phyloP scores from a whole-genome alignment of 352 stramenopile species.

The Bremia lactucae region DNA sequence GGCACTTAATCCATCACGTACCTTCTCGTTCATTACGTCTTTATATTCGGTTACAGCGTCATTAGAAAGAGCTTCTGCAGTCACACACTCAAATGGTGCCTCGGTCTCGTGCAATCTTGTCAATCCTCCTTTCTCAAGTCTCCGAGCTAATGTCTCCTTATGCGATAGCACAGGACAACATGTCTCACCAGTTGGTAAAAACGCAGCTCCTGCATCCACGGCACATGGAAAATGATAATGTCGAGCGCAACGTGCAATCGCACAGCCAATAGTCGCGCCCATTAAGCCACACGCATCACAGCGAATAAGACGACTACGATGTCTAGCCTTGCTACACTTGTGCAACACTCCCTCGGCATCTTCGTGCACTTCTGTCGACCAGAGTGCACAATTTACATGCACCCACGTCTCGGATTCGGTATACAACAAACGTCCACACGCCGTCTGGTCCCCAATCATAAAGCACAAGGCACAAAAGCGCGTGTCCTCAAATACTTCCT shows the following conservation, averaged over 20 bases:
- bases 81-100: background rate
- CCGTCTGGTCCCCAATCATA: constrained; percentile 59
- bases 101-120: background rate
- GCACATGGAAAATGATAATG: constrained; percentile 93
- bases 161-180: constrained; percentile 48
- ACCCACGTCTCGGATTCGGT: constrained; percentile 81
- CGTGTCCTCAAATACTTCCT: constrained; percentile 33
- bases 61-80: no score
- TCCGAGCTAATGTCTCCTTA: constrained; percentile 37
- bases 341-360: constrained; percentile 54
- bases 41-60: no score
- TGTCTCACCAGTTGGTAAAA: constrained; percentile 58
- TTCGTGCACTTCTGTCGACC: constrained; percentile 89
- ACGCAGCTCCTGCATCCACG: constrained; percentile 57
- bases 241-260: constrained; percentile 66
- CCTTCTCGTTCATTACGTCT: no score
- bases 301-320: constrained; percentile 78
- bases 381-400: constrained; percentile 88
- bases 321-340: constrained; percentile 83
- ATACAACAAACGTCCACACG: constrained; percentile 73
- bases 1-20: no score
- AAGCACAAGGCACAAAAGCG: constrained; percentile 78
- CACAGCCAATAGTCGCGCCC: constrained; percentile 89
- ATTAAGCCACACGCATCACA: constrained; percentile 86
- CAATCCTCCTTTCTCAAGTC: constrained; percentile 8